These are phyloP conservation scores for Aspergillus coremiiformis DNA, from an alignment of 495 filamentous ascomycete species.

Conservation along the genomic window DNA sequence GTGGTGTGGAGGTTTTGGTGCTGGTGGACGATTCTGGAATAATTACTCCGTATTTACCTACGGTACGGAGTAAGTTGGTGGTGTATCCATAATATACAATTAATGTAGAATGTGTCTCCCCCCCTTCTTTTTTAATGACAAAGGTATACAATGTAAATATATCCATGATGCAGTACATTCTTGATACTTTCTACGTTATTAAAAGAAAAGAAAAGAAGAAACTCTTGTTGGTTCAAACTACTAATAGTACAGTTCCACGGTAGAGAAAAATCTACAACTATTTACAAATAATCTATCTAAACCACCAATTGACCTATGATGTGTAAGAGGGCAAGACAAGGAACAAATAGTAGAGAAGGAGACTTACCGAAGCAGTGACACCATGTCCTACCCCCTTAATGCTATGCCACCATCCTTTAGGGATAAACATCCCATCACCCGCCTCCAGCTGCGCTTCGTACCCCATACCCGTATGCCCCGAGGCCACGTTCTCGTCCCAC, in stretches of 20 bases:
- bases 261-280: too few relatives aligned
- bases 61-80: too few relatives aligned
- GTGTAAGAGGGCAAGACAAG: conserved; percentile 24
- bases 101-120: too few relatives aligned
- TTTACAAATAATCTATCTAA: conserved; percentile 39
- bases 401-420: conserved; percentile 94
- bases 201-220: too few relatives aligned
- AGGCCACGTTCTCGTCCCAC: conserved; percentile 47
- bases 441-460: conserved; percentile 52
- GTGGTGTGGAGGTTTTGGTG: neutral
- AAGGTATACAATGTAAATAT: too few relatives aligned
- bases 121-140: too few relatives aligned
- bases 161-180: too few relatives aligned
- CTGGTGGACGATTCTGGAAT: conserved; percentile 24
- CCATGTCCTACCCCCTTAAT: conserved; percentile 63
- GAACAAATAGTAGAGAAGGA: neutral
- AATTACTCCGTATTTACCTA: neutral
- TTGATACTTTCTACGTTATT: too few relatives aligned
- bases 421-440: conserved; percentile 80
- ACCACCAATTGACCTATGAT: conserved; percentile 86
- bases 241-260: too few relatives aligned
- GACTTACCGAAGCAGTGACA: conserved; percentile 59
- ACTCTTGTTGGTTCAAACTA: too few relatives aligned
- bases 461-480: conserved; percentile 25
- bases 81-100: too few relatives aligned